phyloP scores from a whole-genome alignment of 2,329 filamentous ascomycete genomes.

The Penicillium occitanis region DNA sequence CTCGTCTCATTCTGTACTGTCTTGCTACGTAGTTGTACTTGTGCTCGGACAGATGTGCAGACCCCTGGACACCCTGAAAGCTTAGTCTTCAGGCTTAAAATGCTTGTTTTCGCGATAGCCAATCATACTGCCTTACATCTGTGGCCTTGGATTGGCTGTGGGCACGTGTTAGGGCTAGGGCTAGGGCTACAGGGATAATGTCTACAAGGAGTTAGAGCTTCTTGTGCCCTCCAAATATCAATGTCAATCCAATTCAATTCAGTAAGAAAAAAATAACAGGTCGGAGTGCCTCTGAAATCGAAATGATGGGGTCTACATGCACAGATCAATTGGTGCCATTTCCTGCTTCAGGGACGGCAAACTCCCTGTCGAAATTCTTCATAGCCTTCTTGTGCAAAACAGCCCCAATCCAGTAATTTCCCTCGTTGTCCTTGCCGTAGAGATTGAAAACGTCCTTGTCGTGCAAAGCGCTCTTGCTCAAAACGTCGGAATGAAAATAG shows the following conservation, averaged over 20 bases:
- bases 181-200: background rate
- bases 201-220: background rate
- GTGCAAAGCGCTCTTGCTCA: slow-evolving; percentile 7
- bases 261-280: background rate
- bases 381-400: slow-evolving; percentile 9
- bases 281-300: background rate
- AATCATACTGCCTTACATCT: background rate
- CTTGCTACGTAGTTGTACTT: background rate
- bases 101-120: background rate
- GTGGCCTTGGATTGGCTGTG: background rate
- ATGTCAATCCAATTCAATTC: background rate
- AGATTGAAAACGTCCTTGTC: slow-evolving; percentile 8
- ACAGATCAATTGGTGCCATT: background rate
- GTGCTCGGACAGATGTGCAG: background rate
- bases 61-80: background rate
- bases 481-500: slow-evolving; percentile 12
- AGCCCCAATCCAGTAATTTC: slow-evolving; percentile 14
- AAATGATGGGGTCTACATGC: background rate
- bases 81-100: background rate
- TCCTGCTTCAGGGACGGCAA: background rate
- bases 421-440: background rate
- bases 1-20: background rate
- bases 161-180: background rate
- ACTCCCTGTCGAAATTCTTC: background rate
- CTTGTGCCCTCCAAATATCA: background rate